Evolutionary conservation across 257 asterid genomes (phyloP).

Genomic region (Leonotis leonurus): DNA sequence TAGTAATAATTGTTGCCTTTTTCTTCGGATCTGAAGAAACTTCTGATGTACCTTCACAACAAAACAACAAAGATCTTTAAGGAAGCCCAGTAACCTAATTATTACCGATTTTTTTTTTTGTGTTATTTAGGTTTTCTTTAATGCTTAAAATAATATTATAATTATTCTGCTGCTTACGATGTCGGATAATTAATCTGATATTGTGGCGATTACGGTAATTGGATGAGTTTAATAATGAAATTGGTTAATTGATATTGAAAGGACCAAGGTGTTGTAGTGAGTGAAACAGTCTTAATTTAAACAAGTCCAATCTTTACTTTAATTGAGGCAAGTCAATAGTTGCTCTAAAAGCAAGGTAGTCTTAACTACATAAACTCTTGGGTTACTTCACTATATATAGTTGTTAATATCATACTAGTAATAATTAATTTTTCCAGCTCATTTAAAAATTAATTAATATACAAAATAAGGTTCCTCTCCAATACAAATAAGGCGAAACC

Average conservation of each 20-base stretch:
- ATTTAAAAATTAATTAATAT: no score
- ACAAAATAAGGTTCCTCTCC: no score
- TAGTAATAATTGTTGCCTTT: slow-evolving; percentile 34
- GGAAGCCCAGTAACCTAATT: slow-evolving; percentile 27
- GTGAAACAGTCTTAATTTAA: slow-evolving; percentile 25
- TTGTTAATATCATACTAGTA: no score
- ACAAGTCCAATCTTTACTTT: slow-evolving; percentile 23
- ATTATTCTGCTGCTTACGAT: slow-evolving; percentile 50
- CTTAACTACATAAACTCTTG: slow-evolving; percentile 13
- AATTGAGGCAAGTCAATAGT: slow-evolving; percentile 44
- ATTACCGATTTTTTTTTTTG: no score
- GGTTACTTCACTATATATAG: slow-evolving; percentile 16
- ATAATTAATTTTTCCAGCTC: no score
- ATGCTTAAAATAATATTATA: slow-evolving; percentile 37
- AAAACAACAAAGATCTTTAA: slow-evolving; percentile 54
- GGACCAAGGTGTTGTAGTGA: slow-evolving; percentile 36
- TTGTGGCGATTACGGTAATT: slow-evolving; percentile 32
- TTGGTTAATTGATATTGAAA: slow-evolving; percentile 21
- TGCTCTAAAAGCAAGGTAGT: slow-evolving; percentile 47
- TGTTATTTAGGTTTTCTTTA: slow-evolving; percentile 24
- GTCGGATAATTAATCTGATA: slow-evolving; percentile 27
- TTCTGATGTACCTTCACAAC: slow-evolving; percentile 44
- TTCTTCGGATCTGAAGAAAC: slow-evolving; percentile 88
- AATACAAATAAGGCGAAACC: no score
- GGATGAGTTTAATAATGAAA: slow-evolving; percentile 22